Evolutionary conservation across 2,329 filamentous ascomycete genomes (phyloP).

Genomic region (Hymenoscyphus occultus): DNA sequence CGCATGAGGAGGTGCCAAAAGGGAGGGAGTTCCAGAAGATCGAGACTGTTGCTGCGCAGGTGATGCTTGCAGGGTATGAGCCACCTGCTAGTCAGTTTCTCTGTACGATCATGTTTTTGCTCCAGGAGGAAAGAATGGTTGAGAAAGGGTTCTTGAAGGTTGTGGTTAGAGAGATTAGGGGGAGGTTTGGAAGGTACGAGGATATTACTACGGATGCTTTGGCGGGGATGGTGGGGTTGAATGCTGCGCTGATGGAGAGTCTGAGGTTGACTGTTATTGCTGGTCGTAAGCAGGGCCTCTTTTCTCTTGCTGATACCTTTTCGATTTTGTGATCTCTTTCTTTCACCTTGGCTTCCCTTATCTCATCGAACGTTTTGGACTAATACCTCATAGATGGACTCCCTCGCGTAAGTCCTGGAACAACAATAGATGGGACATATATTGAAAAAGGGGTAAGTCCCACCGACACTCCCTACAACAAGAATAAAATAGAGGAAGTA

Average conservation of each 20-base stretch:
- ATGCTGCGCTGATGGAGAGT: background rate
- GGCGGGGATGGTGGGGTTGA: background rate
- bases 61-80: conserved; percentile 2
- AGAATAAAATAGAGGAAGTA: background rate
- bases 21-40: background rate
- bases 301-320: too few species aligned
- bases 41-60: background rate
- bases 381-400: background rate
- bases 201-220: background rate
- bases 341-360: too few species aligned
- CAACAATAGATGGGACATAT: background rate
- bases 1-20: background rate
- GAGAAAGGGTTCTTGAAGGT: background rate
- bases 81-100: conserved; percentile 2
- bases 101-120: conserved; percentile 5
- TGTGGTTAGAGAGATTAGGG: conserved; percentile 1
- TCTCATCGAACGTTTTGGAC: background rate
- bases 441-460: background rate
- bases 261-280: background rate
- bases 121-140: background rate
- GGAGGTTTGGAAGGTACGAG: background rate
- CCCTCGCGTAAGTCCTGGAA: background rate
- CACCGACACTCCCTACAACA: too few species aligned
- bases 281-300: background rate
- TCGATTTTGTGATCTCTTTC: too few species aligned